Percentiles rank a stretch among this genome's conserved stretches.
These are phyloP conservation scores for Morella rubra DNA, from an alignment of 306 rosid species.

Conservation along the genomic window DNA sequence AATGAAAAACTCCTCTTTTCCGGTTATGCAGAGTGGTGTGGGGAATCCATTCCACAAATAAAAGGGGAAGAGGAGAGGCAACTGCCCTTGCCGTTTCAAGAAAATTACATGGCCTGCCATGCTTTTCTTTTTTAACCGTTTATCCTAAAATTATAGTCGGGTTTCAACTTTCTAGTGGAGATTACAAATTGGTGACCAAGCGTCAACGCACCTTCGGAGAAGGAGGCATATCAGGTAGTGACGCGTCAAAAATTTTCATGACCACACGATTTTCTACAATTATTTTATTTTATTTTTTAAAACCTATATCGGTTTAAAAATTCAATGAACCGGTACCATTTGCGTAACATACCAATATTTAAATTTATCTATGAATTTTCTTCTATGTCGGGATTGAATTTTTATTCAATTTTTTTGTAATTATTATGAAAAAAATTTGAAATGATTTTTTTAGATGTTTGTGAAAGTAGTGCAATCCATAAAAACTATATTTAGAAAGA, in stretches of 20 bases:
- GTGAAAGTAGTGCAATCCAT: no score
- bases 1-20: constrained; percentile 23
- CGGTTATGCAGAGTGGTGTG: constrained; percentile 12
- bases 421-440: no score
- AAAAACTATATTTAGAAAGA: no score
- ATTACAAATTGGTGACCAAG: no score
- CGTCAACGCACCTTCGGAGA: background rate
- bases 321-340: no score
- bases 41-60: constrained; percentile 20
- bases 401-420: no score
- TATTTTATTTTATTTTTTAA: background rate
- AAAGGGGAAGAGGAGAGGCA: background rate
- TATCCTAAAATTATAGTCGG: background rate
- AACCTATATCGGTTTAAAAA: no score
- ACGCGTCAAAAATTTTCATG: background rate
- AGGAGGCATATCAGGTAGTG: background rate
- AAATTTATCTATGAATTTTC: no score
- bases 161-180: background rate
- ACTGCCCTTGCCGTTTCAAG: constrained; percentile 21
- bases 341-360: no score
- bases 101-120: constrained; percentile 27
- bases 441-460: no score
- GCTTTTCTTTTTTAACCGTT: background rate
- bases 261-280: background rate
- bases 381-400: no score